These are phyloP conservation scores for Nakazawaea anatomiae DNA, from an alignment of 805 yeast species.

Conservation along the genomic window DNA sequence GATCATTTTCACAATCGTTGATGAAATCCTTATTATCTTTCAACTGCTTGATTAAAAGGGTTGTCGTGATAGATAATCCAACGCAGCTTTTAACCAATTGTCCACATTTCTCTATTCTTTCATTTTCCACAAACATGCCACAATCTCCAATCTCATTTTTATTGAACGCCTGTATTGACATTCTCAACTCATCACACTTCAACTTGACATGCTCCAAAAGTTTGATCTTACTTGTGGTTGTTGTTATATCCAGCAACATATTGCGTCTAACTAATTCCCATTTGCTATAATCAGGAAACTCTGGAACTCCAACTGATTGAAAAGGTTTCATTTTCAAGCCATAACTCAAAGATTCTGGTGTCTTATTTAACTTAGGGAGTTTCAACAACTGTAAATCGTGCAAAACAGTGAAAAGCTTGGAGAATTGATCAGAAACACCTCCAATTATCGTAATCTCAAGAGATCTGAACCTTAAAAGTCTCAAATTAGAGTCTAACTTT, in stretches of 20 bases:
- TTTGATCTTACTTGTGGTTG: slow-evolving; percentile 12
- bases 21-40: slow-evolving; percentile 9
- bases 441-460: slow-evolving; percentile 20
- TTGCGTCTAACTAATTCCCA: slow-evolving; percentile 14
- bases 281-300: slow-evolving; percentile 44
- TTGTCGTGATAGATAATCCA: slow-evolving; percentile 19
- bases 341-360: slow-evolving; percentile 32
- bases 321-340: slow-evolving; percentile 72
- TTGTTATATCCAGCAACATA: neutral
- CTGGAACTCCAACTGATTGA: slow-evolving; percentile 75
- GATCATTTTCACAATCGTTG: slow-evolving; percentile 6
- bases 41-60: slow-evolving; percentile 13
- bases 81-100: slow-evolving; percentile 23
- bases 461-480: slow-evolving; percentile 19
- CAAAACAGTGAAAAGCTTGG: slow-evolving; percentile 6
- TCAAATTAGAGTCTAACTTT: slow-evolving; percentile 21
- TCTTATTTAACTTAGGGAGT: slow-evolving; percentile 22
- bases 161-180: slow-evolving; percentile 14
- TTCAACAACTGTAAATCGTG: slow-evolving; percentile 14
- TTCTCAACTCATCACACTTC: slow-evolving; percentile 12
- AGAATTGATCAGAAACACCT: slow-evolving; percentile 16
- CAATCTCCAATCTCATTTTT: slow-evolving; percentile 21
- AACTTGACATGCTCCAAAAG: slow-evolving; percentile 12
- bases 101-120: neutral
- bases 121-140: slow-evolving; percentile 23